Evolutionary conservation across 129 eudicot genomes (phyloP).

Genomic region (Lactuca sativa): DNA sequence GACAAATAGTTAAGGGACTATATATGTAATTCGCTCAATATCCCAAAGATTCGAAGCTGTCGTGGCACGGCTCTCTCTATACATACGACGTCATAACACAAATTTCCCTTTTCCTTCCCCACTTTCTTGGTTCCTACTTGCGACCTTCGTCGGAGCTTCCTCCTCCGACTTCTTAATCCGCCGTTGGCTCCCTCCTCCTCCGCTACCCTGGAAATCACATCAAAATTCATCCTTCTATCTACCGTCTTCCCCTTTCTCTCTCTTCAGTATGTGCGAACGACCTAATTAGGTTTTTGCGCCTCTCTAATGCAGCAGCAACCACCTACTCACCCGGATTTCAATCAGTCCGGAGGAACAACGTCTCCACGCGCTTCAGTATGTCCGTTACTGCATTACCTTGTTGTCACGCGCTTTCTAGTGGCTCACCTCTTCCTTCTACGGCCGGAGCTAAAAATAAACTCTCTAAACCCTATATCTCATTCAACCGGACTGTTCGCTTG

Average conservation of each 20-base stretch:
- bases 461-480: slow-evolving; percentile 29
- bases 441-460: slow-evolving; percentile 1
- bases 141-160: slow-evolving; percentile 31
- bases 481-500: slow-evolving; percentile 18
- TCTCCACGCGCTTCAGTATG: slow-evolving; percentile 18
- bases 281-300: slow-evolving; percentile 17
- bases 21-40: neutral
- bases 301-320: slow-evolving; percentile 30
- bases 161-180: neutral
- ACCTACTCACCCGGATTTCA: slow-evolving; percentile 23
- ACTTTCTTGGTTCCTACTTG: slow-evolving; percentile 5
- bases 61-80: slow-evolving; percentile 29
- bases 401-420: slow-evolving; percentile 19
- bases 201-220: neutral
- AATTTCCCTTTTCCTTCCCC: slow-evolving; percentile 1
- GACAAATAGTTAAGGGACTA: neutral
- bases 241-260: neutral
- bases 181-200: slow-evolving; percentile 7
- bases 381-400: slow-evolving; percentile 5
- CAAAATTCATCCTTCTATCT: neutral
- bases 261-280: slow-evolving; percentile 4
- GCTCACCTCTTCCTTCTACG: slow-evolving; percentile 1
- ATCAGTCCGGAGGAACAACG: slow-evolving; percentile 16
- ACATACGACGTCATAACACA: neutral
- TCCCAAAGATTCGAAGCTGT: slow-evolving; percentile 8